Base-by-base conservation (phyloP, 371 early-diverging fungal genomes). In the Thermomucor indicae-seudaticae region DNA sequence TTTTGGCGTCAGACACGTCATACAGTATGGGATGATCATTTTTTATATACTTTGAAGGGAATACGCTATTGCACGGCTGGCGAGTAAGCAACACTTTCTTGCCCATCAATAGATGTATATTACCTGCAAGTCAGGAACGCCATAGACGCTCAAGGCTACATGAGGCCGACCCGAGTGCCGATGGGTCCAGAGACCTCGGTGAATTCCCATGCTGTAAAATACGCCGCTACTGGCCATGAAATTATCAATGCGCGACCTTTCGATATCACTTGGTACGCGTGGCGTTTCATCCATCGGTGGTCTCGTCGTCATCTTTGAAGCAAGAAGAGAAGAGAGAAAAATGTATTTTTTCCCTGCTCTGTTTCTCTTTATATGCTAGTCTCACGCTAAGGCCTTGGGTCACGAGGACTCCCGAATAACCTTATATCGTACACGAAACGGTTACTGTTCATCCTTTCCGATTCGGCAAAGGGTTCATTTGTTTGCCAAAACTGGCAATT, bases 71-170 rank as follows among this genome's bases (percentile, higher is more conserved):
- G 5, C 37, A 11, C 19, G 37, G 37, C 14, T 37, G 4, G n/a
- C n/a, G n/a, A n/a, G n/a, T n/a, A n/a, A n/a, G n/a, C n/a, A n/a
- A n/a, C n/a, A n/a, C n/a, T n/a, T n/a, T n/a, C n/a, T n/a, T n/a
- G n/a, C n/a, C n/a, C n/a, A n/a, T n/a, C n/a, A n/a, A n/a, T n/a
- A 19, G 2, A 43, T 51, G 20, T 19, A 47, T 39, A 46, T 32
- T 62, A 71, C 75, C 70, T 87, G 77, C 6, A 88, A 61, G 4
- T 84, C 84, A 1, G 92, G 91, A 10, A 94, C 94, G 17, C 86
- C 80, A 63, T 83, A 92, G 12, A 85, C 82, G n/a, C 53, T 49
- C 1, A 77, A 45, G 11, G 20, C 34, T 8, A 77, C 65, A 56
- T 70, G 60, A 1, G 70, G 69, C 11, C 55, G 28, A 2, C 72